These are phyloP conservation scores for Lipomyces kockii DNA, from an alignment of 805 yeast genomes.

Conservation along the genomic window DNA sequence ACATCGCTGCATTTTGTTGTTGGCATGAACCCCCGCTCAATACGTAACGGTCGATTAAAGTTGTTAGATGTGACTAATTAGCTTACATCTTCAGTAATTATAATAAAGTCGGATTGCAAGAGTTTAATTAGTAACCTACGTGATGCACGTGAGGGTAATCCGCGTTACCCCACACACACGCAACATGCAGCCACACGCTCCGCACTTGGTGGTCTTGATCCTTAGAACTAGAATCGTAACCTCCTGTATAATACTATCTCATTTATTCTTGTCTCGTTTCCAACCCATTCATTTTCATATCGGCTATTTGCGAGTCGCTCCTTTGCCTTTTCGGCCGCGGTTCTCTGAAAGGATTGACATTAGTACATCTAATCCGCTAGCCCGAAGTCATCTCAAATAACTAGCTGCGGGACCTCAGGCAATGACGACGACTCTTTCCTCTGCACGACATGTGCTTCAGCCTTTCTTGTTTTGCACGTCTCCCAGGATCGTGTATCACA, in stretches of 20 bases:
- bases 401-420: background rate
- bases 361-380: background rate
- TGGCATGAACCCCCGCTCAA: too few species aligned
- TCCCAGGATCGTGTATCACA: background rate
- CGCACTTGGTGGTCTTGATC: too few species aligned
- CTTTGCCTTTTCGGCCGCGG: background rate
- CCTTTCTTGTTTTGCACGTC: background rate
- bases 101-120: too few species aligned
- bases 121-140: too few species aligned
- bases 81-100: background rate
- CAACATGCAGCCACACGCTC: too few species aligned
- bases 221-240: background rate
- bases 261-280: background rate
- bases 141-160: too few species aligned
- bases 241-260: background rate
- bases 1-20: too few species aligned
- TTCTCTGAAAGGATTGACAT: background rate
- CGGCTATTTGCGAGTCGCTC: background rate
- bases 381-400: background rate
- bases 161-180: too few species aligned
- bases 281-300: background rate
- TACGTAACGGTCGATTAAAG: background rate
- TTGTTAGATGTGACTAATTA: background rate
- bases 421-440: background rate
- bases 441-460: conserved; percentile 1